Evolutionary conservation across 2,329 filamentous ascomycete species (phyloP), one percentile per base, ranked within the genome.

Genomic region (Fusarium neocosmosporiellum): DNA sequence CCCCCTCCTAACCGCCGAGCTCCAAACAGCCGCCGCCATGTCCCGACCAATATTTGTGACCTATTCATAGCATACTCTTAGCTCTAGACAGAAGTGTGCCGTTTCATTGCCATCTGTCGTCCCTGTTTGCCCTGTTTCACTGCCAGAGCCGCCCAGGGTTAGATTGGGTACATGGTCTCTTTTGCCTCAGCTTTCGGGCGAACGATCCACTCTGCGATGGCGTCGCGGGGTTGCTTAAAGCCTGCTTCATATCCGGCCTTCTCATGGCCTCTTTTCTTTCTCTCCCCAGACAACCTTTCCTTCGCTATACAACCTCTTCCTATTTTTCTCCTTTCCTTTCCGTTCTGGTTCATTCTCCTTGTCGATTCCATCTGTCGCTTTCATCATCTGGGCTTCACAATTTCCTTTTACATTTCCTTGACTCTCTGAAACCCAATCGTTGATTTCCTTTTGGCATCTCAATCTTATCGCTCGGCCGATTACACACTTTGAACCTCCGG

Each of bases 21-120:
- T 61, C 80, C 82, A 86, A 81, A 87, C 84, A 86, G 80, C 84
- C 84, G 84, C 85, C 83, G 67, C 72, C 24, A 29, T 50, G 43
- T n/a, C 74, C 77, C 79, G 84, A 83, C 87, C 87, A 89, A 88
- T 89, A 84, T 86, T 83, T 82, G 81, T 79, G 79, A 81, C 81
- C 82, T 80, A 75, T 84, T 80, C 72, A 70, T 77, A 71, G 74
- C 76, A 80, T 76, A 81, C 82, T 81, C 79, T 80, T 77, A 78
- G 76, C 75, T 85, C 86, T 80, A 84, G 86, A 88, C 81, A 88
- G 87, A 84, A 80, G 71, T 80, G 79, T 79, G 76, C 73, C 78
- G 87, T 89, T 89, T 89, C 87, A 88, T 83, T 80, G 79, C 80
- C 78, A 72, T 71, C 78, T 72, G 59, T 59, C 18, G 65, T 54